These are phyloP conservation scores for Metroxylon sagu DNA, from an alignment of 176 grass and related monocot genomes.

Conservation along the genomic window DNA sequence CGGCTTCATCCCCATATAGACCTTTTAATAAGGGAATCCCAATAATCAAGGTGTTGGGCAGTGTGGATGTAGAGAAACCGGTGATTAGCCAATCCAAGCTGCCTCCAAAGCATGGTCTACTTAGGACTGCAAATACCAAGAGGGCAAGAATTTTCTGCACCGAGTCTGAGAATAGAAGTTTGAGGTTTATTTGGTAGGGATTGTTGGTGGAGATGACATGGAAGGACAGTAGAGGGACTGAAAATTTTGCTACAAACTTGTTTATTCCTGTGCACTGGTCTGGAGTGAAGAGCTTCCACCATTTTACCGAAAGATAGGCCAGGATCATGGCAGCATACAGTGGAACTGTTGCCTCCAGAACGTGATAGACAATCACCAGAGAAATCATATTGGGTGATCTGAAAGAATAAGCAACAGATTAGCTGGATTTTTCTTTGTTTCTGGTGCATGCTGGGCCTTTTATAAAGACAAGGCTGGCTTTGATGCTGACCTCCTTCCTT, in stretches of 20 bases:
- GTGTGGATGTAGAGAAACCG: constrained; percentile 71
- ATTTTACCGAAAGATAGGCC: constrained; percentile 83
- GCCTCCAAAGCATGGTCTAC: constrained; percentile 33
- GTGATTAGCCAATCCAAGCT: constrained; percentile 78
- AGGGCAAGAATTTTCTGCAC: constrained; percentile 58
- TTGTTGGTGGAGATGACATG: constrained; percentile 84
- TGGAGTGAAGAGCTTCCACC: constrained; percentile 77
- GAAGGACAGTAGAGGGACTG: constrained; percentile 83
- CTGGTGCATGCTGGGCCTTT: constrained; percentile 7
- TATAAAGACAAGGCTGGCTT: constrained; percentile 20
- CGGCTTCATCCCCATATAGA: constrained; percentile 83
- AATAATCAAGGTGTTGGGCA: constrained; percentile 87
- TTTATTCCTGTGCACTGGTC: constrained; percentile 83
- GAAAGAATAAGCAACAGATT: constrained; percentile 37
- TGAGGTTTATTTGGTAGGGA: constrained; percentile 73
- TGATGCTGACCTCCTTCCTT: constrained; percentile 11
- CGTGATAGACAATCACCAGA: constrained; percentile 54
- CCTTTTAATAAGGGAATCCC: constrained; percentile 87
- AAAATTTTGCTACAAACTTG: constrained; percentile 80
- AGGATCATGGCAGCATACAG: constrained; percentile 80
- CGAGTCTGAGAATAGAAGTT: constrained; percentile 67
- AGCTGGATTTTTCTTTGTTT: not conserved
- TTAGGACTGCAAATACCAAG: constrained; percentile 36
- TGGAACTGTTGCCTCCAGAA: constrained; percentile 65
- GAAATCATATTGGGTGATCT: constrained; percentile 59